Evolutionary conservation across 176 grass and related monocot species (phyloP).

Genomic region (Puccinellia tenuiflora): DNA sequence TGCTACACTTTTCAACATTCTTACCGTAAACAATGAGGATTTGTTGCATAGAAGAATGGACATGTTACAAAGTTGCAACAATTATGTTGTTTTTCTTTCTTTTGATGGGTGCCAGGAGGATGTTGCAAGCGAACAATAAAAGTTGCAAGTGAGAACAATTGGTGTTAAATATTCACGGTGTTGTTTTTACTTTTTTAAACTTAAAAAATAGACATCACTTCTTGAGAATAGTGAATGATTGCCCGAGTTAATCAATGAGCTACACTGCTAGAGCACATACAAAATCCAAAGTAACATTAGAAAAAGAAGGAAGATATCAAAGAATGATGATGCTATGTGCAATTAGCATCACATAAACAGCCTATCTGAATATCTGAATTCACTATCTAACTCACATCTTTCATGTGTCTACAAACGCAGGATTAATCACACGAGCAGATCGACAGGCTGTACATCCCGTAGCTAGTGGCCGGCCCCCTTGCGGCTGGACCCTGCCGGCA

Average conservation of each 20-base stretch:
- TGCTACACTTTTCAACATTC: too few relatives aligned
- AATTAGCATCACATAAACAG: not conserved
- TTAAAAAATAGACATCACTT: too few relatives aligned
- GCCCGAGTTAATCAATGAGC: not conserved
- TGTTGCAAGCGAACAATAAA: too few relatives aligned
- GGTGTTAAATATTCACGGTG: too few relatives aligned
- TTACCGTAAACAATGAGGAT: too few relatives aligned
- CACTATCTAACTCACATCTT: not conserved
- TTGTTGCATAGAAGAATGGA: too few relatives aligned
- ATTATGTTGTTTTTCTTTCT: too few relatives aligned
- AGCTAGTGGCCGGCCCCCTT: constrained; percentile 59
- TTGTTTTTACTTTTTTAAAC: too few relatives aligned
- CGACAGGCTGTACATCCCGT: not conserved
- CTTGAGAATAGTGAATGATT: too few relatives aligned
- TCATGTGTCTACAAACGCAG: not conserved
- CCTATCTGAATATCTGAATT: not conserved
- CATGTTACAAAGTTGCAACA: too few relatives aligned
- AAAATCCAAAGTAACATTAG: not conserved
- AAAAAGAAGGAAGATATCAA: not conserved
- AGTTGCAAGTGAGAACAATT: too few relatives aligned
- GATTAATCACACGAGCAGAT: not conserved
- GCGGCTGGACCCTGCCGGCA: constrained; percentile 67
- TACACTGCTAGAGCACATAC: not conserved
- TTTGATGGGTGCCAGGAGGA: too few relatives aligned
- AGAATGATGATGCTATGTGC: not conserved